A percentile compares a stretch with the other conserved stretches of the same genome.
phyloP scores from a whole-genome alignment of 1,284 basidiomycete species.

The Tylopilus sp. region DNA sequence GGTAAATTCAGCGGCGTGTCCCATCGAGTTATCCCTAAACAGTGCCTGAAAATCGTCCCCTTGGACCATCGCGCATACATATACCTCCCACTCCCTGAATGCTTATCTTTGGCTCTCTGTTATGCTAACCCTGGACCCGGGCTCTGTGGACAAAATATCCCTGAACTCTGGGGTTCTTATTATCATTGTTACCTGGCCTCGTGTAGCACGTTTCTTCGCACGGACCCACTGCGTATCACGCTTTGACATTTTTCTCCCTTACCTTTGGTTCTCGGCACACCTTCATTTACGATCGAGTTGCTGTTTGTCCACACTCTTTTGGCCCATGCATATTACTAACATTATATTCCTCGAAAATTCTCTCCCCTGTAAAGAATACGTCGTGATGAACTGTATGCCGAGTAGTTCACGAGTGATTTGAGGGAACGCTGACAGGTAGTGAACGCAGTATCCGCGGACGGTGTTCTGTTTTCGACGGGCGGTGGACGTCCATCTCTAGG shows the following conservation, averaged over 20 bases:
- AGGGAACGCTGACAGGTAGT: too few relatives aligned
- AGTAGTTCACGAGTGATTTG: too few relatives aligned
- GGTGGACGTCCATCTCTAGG: too few relatives aligned
- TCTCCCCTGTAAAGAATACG: too few relatives aligned
- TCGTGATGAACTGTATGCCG: too few relatives aligned
- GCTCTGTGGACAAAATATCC: constrained; percentile 12
- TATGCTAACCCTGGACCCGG: constrained; percentile 4
- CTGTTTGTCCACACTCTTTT: too few relatives aligned
- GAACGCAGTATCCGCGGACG: too few relatives aligned
- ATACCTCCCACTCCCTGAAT: constrained; percentile 13
- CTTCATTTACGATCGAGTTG: too few relatives aligned
- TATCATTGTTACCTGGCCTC: not conserved
- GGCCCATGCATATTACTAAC: too few relatives aligned
- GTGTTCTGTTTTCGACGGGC: too few relatives aligned
- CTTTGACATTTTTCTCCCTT: not conserved
- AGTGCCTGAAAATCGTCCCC: constrained; percentile 12
- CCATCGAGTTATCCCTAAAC: constrained; percentile 64
- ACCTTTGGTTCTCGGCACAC: not conserved
- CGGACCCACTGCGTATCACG: constrained; percentile 4
- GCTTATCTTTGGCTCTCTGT: constrained; percentile 8
- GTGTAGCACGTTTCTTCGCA: constrained; percentile 1
- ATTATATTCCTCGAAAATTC: too few relatives aligned
- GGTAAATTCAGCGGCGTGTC: constrained; percentile 66
- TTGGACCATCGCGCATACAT: not conserved
- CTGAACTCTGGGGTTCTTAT: too few relatives aligned